Conservation (phyloP, 176 grass and related monocot genomes). For the Secale cereale region DNA sequence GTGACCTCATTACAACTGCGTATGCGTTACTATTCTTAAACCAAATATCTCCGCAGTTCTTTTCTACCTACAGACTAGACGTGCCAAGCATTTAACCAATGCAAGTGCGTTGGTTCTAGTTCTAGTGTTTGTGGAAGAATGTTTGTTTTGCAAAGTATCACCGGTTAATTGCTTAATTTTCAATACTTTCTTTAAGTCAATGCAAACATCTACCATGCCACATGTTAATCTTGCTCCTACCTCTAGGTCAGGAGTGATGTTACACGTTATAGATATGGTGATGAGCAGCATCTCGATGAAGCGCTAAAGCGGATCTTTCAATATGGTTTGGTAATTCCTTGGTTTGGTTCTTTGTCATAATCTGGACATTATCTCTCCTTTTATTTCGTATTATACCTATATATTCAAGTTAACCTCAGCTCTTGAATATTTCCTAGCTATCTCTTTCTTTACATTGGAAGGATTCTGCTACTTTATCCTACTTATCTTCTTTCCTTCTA, state of each 20-base stretch:
- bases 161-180: background rate
- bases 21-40: too few species aligned
- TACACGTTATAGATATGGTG: constrained; percentile 87
- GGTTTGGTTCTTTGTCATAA: constrained; percentile 12
- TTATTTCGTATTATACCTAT: background rate
- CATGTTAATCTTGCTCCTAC: constrained; percentile 14
- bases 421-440: background rate
- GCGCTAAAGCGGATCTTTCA: constrained; percentile 91
- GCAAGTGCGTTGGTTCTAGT: background rate
- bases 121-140: constrained; percentile 6
- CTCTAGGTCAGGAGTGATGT: constrained; percentile 89
- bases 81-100: background rate
- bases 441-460: background rate
- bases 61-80: background rate
- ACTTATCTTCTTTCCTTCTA: constrained; percentile 17
- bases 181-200: background rate
- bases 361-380: background rate
- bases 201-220: background rate
- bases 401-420: background rate
- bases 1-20: too few species aligned
- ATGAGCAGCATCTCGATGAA: constrained; percentile 93
- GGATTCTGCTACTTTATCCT: constrained; percentile 16
- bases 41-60: too few species aligned
- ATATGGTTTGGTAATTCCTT: constrained; percentile 79
- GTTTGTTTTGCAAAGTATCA: background rate